Conservation (phyloP, 1,139 yeast genomes). For the Candida tetrigidarum region DNA sequence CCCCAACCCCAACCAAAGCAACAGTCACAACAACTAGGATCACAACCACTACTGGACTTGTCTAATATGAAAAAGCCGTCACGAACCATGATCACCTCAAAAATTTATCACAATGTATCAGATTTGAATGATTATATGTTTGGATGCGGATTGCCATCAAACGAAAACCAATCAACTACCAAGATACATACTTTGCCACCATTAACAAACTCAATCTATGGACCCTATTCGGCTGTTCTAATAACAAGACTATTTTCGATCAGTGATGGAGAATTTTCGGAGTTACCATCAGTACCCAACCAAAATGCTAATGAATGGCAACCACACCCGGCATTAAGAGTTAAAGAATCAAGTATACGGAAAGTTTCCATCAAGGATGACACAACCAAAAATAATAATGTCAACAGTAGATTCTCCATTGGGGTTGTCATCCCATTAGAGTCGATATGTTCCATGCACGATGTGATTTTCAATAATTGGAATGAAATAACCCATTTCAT, state of each 20-base stretch:
- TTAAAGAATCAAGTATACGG: constrained; percentile 24
- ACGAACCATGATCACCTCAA: constrained; percentile 22
- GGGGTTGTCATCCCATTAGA: constrained; percentile 54
- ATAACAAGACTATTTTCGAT: constrained; percentile 52
- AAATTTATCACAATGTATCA: constrained; percentile 41
- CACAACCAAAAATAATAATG: constrained; percentile 12
- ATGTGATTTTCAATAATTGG: constrained; percentile 54
- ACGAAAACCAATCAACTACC: constrained; percentile 47
- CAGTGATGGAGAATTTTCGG: constrained; percentile 29
- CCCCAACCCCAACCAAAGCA: constrained; percentile 10
- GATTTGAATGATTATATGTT: constrained; percentile 58
- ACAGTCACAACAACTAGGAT: constrained; percentile 8
- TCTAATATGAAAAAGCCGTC: constrained; percentile 11
- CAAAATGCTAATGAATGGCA: constrained; percentile 26
- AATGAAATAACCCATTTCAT: constrained; percentile 47
- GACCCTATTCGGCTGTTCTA: constrained; percentile 40
- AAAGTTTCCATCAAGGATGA: constrained; percentile 16
- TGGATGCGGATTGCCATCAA: constrained; percentile 59
- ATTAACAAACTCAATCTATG: constrained; percentile 33
- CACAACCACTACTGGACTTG: constrained; percentile 7
- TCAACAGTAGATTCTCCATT: constrained; percentile 48
- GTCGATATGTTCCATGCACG: constrained; percentile 34
- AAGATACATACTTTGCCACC: constrained; percentile 54
- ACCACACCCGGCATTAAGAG: constrained; percentile 39
- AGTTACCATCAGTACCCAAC: constrained; percentile 12